Percentiles rank a stretch among this genome's conserved stretches.
Conservation (phyloP, 164 flowering plant species). For the Hamamelis virginiana region DNA sequence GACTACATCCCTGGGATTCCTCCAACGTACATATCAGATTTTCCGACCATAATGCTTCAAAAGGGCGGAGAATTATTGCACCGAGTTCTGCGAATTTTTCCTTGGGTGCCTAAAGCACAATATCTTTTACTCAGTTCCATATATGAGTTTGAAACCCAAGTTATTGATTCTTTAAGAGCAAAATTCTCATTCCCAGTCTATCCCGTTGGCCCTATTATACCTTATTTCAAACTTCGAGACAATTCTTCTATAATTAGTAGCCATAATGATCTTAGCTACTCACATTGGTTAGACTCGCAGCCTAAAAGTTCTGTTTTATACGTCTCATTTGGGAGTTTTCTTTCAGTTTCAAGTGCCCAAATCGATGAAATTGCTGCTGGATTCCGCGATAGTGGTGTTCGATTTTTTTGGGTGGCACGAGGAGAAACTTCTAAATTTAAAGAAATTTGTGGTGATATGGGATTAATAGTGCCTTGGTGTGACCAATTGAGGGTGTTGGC, state of each 20-base stretch:
- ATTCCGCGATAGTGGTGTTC: constrained; percentile 24
- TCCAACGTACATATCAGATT: constrained; percentile 26
- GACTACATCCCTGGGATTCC: constrained; percentile 57
- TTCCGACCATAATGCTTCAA: too few relatives aligned
- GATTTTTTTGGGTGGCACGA: constrained; percentile 44
- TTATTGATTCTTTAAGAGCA: constrained; percentile 25
- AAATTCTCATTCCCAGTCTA: constrained; percentile 32
- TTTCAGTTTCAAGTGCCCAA: constrained; percentile 32
- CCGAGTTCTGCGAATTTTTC: constrained; percentile 9
- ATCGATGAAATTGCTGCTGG: constrained; percentile 36
- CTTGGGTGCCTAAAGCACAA: constrained; percentile 30
- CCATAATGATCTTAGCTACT: constrained; percentile 15
- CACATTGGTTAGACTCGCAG: constrained; percentile 47
- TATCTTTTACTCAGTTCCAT: constrained; percentile 42
- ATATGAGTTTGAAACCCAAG: constrained; percentile 50
- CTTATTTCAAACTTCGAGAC: constrained; percentile 21
- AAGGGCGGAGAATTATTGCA: neutral
- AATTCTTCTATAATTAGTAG: neutral
- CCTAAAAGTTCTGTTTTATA: constrained; percentile 34
- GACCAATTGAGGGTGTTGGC: constrained; percentile 42
- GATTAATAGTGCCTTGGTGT: constrained; percentile 37
- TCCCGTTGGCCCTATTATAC: constrained; percentile 48
- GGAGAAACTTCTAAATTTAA: constrained; percentile 23
- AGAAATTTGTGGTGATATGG: constrained; percentile 15
- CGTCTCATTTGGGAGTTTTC: constrained; percentile 38